Evolutionary conservation across 2,329 filamentous ascomycete species (phyloP).

Genomic region (Stagonosporopsis tanaceti): DNA sequence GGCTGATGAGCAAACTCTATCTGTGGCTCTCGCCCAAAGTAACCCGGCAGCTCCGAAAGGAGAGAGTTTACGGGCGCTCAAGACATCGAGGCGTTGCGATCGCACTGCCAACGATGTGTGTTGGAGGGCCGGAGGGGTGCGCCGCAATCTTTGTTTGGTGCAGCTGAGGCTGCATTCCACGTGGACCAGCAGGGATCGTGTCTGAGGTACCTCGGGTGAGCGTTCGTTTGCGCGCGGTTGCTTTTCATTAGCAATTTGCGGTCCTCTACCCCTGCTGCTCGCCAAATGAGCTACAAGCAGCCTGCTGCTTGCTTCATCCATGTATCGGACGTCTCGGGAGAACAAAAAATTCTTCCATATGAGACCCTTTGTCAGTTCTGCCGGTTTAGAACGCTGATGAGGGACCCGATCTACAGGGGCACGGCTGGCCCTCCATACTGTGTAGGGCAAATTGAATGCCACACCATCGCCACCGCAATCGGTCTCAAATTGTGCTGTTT

Average conservation of each 20-base stretch:
- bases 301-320: slow-evolving; percentile 20
- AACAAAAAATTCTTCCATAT: slow-evolving; percentile 23
- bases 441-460: slow-evolving; percentile 20
- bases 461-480: slow-evolving; percentile 29
- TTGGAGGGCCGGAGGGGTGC: slow-evolving; percentile 13
- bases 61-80: slow-evolving; percentile 23
- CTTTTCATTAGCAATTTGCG: slow-evolving; percentile 40
- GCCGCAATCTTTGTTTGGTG: slow-evolving; percentile 7
- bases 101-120: slow-evolving; percentile 12
- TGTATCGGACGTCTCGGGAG: slow-evolving; percentile 19
- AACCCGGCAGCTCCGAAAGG: slow-evolving; percentile 30
- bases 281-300: slow-evolving; percentile 21
- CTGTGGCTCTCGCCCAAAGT: slow-evolving; percentile 8
- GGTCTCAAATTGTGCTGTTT: slow-evolving; percentile 30
- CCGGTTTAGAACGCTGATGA: slow-evolving; percentile 8
- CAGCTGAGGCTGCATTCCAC: slow-evolving; percentile 38
- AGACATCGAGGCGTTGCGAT: slow-evolving; percentile 23
- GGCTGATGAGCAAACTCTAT: slow-evolving; percentile 25
- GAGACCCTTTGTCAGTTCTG: slow-evolving; percentile 17
- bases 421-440: slow-evolving; percentile 22
- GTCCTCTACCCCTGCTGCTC: slow-evolving; percentile 29
- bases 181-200: slow-evolving; percentile 40
- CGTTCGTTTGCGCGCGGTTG: slow-evolving; percentile 26
- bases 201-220: slow-evolving; percentile 26
- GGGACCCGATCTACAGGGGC: slow-evolving; percentile 37